Evolutionary conservation across 1,284 basidiomycete genomes (phyloP).

Genomic region (Ceratobasidium sp.): DNA sequence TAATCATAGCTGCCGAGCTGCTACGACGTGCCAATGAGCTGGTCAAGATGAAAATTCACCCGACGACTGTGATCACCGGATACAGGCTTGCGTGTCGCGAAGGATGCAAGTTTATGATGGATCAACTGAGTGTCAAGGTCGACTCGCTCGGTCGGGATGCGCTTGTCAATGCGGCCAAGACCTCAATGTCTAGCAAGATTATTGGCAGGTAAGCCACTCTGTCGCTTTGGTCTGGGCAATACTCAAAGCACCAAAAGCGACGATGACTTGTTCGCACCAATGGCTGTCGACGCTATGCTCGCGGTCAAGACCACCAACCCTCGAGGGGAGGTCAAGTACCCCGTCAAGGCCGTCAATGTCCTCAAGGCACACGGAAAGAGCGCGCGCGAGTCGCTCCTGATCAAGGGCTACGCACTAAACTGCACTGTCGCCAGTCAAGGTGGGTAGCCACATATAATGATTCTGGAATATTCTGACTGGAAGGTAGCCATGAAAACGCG

Average conservation of each 20-base stretch:
- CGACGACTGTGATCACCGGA: conserved; percentile 98
- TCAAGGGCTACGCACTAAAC: conserved; percentile 97
- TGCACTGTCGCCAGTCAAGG: conserved; percentile 99
- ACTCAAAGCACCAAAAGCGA: conserved; percentile 67
- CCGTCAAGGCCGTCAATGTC: conserved; percentile 99
- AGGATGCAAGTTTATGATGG: conserved; percentile 98
- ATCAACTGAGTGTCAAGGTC: conserved; percentile 95
- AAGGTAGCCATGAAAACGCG: conserved; percentile 94
- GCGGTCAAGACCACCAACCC: conserved; percentile 95
- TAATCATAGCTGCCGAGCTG: conserved; percentile 96
- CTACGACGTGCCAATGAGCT: conserved; percentile 96
- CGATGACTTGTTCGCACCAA: conserved; percentile 96
- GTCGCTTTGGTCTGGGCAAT: background rate
- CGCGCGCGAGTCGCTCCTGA: conserved; percentile 92
- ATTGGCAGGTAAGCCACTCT: conserved; percentile 81
- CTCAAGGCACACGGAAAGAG: conserved; percentile 98
- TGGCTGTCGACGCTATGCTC: conserved; percentile 99
- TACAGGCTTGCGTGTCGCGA: conserved; percentile 97
- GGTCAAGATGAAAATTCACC: conserved; percentile 98
- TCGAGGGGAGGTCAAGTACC: conserved; percentile 97
- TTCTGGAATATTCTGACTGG: conserved; percentile 11
- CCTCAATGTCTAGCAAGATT: conserved; percentile 99
- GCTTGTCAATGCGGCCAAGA: conserved; percentile 96
- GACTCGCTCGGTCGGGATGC: conserved; percentile 91
- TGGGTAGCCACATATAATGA: conserved; percentile 49